Conservation (phyloP, 176 grass and related monocot species). For the Poa annua region DNA sequence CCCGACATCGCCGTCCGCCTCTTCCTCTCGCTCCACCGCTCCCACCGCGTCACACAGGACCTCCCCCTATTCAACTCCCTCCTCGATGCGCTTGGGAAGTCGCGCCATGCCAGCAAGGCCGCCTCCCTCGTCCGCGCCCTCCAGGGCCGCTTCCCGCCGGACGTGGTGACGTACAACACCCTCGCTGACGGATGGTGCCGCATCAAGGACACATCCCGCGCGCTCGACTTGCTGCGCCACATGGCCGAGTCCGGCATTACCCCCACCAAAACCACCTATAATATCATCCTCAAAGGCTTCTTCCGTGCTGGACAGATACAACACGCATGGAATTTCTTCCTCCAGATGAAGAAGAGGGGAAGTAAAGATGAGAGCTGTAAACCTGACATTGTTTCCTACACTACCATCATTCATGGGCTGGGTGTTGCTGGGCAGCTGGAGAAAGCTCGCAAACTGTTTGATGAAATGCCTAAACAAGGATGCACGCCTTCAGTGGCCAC, state of each 20-base stretch:
- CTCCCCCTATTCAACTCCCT: conserved; percentile 78
- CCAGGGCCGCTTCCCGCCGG: conserved; percentile 57
- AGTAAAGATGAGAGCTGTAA: conserved; percentile 48
- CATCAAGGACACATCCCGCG: conserved; percentile 75
- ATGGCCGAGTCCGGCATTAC: conserved; percentile 82
- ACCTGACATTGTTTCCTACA: conserved; percentile 84
- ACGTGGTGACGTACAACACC: conserved; percentile 79
- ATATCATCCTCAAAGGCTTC: conserved; percentile 87
- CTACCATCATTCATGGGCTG: conserved; percentile 74
- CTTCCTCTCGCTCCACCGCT: conserved; percentile 82
- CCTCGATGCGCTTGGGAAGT: conserved; percentile 76
- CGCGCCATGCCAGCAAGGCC: conserved; percentile 71
- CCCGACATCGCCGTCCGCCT: conserved; percentile 79
- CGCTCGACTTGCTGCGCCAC: conserved; percentile 70
- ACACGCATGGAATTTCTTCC: conserved; percentile 81
- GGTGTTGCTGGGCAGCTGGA: conserved; percentile 72
- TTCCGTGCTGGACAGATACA: conserved; percentile 70
- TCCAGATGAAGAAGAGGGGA: conserved; percentile 90
- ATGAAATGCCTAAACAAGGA: conserved; percentile 74
- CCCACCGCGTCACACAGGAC: conserved; percentile 60
- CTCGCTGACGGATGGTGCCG: conserved; percentile 91
- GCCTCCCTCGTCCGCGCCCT: conserved; percentile 73
- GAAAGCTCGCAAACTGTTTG: conserved; percentile 64
- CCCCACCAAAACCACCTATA: conserved; percentile 90
- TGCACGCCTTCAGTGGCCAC: conserved; percentile 68